Percentiles rank a stretch among this genome's conserved stretches.
Conservation (phyloP, 352 stramenopile species). For the Phytophthora idaei region DNA sequence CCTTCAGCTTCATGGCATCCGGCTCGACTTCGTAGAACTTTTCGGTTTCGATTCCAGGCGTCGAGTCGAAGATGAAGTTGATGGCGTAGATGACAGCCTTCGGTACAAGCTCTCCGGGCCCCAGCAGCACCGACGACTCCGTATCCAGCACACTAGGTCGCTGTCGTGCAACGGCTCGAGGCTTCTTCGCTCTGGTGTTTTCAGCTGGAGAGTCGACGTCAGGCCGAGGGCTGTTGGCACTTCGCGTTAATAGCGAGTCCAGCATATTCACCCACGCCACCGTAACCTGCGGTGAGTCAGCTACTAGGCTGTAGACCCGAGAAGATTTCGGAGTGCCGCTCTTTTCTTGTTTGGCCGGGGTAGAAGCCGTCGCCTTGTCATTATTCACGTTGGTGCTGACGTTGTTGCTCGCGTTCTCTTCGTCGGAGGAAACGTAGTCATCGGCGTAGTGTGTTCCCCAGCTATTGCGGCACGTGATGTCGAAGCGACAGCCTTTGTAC, state of each 20-base stretch:
- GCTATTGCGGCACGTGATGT: slow-evolving; percentile 84
- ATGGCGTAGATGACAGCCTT: slow-evolving; percentile 65
- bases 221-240: slow-evolving; percentile 74
- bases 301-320: slow-evolving; percentile 78
- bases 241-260: slow-evolving; percentile 72
- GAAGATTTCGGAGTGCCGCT: slow-evolving; percentile 65
- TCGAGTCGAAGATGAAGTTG: slow-evolving; percentile 86
- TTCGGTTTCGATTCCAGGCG: slow-evolving; percentile 75
- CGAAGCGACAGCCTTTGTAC: slow-evolving; percentile 84
- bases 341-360: slow-evolving; percentile 43
- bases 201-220: slow-evolving; percentile 38
- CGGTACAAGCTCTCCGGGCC: slow-evolving; percentile 55
- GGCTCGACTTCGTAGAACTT: slow-evolving; percentile 73
- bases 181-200: slow-evolving; percentile 32
- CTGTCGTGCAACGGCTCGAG: slow-evolving; percentile 36
- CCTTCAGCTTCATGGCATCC: slow-evolving; percentile 58
- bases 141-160: slow-evolving; percentile 51
- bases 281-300: slow-evolving; percentile 75
- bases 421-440: slow-evolving; percentile 79
- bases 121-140: slow-evolving; percentile 50
- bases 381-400: slow-evolving; percentile 32
- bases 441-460: slow-evolving; percentile 82
- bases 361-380: slow-evolving; percentile 23
- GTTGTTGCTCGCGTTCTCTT: slow-evolving; percentile 57
- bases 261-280: slow-evolving; percentile 79